Evolutionary conservation across 139 green algal genomes (phyloP).

Genomic region (Chlorella sp.): DNA sequence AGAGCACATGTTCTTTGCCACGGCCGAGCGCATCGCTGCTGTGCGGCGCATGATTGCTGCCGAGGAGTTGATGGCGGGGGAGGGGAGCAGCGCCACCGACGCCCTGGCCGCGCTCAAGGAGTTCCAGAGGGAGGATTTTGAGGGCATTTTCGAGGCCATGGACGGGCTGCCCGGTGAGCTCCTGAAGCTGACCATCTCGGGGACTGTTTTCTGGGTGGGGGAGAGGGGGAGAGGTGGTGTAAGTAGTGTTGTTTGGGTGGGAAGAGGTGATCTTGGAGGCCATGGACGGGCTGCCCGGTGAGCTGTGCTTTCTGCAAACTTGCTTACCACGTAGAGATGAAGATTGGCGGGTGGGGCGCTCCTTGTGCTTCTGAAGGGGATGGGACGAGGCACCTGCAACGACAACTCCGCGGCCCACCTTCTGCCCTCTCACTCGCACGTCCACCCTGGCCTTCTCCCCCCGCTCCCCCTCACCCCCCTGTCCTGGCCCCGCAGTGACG

Average conservation of each 20-base stretch:
- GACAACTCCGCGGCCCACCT: too few relatives aligned
- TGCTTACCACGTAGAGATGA: too few relatives aligned
- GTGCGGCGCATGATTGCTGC: constrained; percentile 91
- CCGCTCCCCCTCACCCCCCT: neutral
- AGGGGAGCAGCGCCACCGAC: constrained; percentile 39
- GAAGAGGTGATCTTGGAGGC: too few relatives aligned
- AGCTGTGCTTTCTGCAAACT: too few relatives aligned
- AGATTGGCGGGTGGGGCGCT: too few relatives aligned
- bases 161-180: constrained; percentile 70
- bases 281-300: too few relatives aligned
- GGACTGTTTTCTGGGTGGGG: too few relatives aligned
- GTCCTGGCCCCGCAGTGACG: constrained; percentile 73
- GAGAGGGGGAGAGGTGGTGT: too few relatives aligned
- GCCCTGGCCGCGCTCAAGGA: constrained; percentile 76
- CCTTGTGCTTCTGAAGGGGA: too few relatives aligned
- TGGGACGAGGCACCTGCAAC: too few relatives aligned
- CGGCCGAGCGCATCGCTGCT: constrained; percentile 78
- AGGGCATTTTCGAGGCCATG: constrained; percentile 88
- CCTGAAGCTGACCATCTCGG: too few relatives aligned
- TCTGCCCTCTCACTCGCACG: neutral
- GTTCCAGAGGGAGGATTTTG: constrained; percentile 85
- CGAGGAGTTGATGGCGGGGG: constrained; percentile 58
- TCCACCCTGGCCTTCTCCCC: neutral
- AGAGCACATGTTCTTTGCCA: constrained; percentile 96
- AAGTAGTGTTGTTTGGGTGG: too few relatives aligned